Evolutionary conservation across 108 stramenopile genomes (phyloP), one percentile per base, ranked within the genome.

Genomic region (Asterionellopsis glacialis): DNA sequence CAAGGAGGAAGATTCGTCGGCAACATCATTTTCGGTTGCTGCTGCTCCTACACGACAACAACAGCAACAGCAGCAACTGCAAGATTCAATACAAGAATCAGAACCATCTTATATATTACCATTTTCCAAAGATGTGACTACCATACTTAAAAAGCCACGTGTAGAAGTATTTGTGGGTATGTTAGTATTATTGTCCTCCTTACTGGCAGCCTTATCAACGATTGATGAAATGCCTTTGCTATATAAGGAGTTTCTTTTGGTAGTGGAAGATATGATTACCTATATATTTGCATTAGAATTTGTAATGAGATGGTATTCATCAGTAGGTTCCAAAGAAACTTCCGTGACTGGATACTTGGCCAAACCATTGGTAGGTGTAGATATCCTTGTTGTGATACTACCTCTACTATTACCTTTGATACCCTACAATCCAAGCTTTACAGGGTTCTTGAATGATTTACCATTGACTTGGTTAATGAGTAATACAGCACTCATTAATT

Each of bases 231-330:
- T 72, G 11, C 67, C 75, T 14, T 2, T 53, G 3, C 11, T 22
- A 5, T n/a, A 49, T 16, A 40, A 49, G 5, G 16, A 13, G 5
- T 1, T 49, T 2, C n/a, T 58, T 2, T 22, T 49, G 11, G 21
- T 54, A 7, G 55, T 63, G 12, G 68, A 73, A 26, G 63, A 69
- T n/a, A 26, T 77, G 1, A 64, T 72, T 38, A 77, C 68, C 1
- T 63, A 65, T 42, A 38, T 83, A 0, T 84, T 87, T 67, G 71
- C 72, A 0, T 63, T 74, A 0, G 82, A 83, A 28, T 87, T 87
- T 58, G 63, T 76, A 44, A 48, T 74, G 18, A 54, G 86, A 43
- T 87, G 86, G 86, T 87, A 66, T 52, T 65, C 66, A 1, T 57
- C 58, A 1, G 56, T 26, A 18, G 56, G 52, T 33, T 23, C 24